Base-by-base conservation (phyloP, 2,329 filamentous ascomycete genomes). In the Chalaropsis thielavioides region DNA sequence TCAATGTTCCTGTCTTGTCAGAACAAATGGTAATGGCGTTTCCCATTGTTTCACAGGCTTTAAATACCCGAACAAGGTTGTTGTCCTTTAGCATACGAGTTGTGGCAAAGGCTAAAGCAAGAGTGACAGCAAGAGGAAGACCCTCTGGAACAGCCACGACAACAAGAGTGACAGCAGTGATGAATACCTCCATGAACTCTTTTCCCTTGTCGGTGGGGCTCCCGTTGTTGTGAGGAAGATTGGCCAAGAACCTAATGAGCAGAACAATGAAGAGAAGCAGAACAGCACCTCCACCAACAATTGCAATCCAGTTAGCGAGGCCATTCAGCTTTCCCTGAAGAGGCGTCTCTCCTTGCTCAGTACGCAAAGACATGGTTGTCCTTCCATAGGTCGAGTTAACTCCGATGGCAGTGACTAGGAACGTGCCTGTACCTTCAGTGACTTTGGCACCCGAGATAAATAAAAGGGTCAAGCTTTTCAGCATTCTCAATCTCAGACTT, bases 21-120 rank as follows among this genome's bases (percentile, higher is more conserved):
- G 88, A 91, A 75, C 89, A 92, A 61, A 92, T 85, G 0, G 87
- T 88, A 0, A 83, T 86, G 2, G 83, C 83, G 69, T 88, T 88
- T 2, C 85, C 85, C 85, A 88, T 88, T 5, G 84, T 87, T 72
- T 88, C 85, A 72, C 85, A 88, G 67, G 85, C 85, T 65, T 84
- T 81, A 17, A 88, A 78, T 58, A 86, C 78, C 67, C 85, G 82
- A 17, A 88, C 85, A 54, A 88, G 74, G 68, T 88, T 88, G 75
- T 87, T 87, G 72, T 88, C 85, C 70, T 84, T 85, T 41, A 87
- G 75, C 81, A 88, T 86, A 60, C 83, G 80, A 41, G 83, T 87
- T 0, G 85, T 88, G 10, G 85, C 85, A 71, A 87, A 88, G 22
- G 85, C 85, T 44, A 88, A 73, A 2, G 85, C 84, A 1, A 88